phyloP scores from a whole-genome alignment of 176 grass and related monocot species.

The Chrysopogon serrulatus region DNA sequence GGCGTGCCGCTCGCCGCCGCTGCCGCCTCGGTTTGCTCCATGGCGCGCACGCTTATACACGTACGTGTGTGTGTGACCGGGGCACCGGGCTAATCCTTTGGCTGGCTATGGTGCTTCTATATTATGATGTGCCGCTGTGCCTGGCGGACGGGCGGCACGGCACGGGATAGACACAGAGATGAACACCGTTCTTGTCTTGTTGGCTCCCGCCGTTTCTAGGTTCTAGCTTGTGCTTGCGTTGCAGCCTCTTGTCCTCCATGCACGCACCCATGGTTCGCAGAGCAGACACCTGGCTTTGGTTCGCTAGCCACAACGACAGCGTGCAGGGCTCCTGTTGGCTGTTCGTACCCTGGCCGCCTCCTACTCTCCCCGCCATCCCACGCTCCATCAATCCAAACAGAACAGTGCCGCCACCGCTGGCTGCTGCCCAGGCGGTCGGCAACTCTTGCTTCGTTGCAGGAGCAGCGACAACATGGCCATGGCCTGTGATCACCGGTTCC shows the following conservation, averaged over 20 bases:
- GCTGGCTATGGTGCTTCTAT: background rate
- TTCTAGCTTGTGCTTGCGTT: background rate
- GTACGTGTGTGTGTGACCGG: background rate
- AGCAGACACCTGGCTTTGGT: slow-evolving; percentile 6
- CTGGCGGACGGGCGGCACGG: background rate
- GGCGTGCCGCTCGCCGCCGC: background rate
- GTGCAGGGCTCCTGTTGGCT: background rate
- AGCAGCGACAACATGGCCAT: background rate
- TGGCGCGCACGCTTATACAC: background rate
- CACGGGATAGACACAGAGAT: slow-evolving; percentile 12
- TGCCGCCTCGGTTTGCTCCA: slow-evolving; percentile 12
- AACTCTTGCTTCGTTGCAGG: no score
- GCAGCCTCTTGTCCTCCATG: background rate
- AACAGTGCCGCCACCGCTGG: background rate
- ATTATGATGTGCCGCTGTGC: background rate
- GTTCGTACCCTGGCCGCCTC: background rate
- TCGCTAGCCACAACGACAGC: background rate
- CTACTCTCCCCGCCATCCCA: no score
- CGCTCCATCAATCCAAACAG: no score
- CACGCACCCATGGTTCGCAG: background rate
- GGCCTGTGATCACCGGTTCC: background rate
- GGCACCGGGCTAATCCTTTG: no score
- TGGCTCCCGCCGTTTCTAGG: background rate
- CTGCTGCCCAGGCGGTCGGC: background rate
- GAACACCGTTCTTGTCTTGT: slow-evolving; percentile 1